Evolutionary conservation across 129 eudicot genomes (phyloP).

Genomic region (Daucus carota): DNA sequence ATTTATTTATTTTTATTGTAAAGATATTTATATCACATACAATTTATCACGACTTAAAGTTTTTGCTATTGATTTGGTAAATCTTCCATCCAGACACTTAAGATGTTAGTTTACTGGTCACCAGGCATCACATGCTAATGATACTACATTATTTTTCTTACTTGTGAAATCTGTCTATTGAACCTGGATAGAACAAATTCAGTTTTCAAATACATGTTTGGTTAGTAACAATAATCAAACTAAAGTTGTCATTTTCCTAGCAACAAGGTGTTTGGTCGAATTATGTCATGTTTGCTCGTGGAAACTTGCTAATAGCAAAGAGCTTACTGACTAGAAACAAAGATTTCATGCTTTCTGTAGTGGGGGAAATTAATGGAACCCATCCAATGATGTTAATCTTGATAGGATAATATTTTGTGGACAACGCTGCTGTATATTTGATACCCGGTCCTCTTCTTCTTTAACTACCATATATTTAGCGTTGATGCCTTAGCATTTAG

Average conservation of each 20-base stretch:
- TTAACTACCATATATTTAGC: not conserved
- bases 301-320: not conserved
- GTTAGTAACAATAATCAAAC: not conserved
- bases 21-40: not conserved
- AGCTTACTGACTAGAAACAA: not conserved
- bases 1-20: not conserved
- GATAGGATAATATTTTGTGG: not conserved
- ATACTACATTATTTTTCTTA: not conserved
- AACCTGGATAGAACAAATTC: not conserved
- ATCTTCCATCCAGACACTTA: not conserved
- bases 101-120: not conserved
- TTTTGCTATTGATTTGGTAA: not conserved
- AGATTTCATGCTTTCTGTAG: not conserved
- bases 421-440: not conserved
- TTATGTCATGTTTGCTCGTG: not conserved
- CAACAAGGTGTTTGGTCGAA: not conserved
- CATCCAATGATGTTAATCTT: not conserved
- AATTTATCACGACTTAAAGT: not conserved
- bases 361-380: not conserved
- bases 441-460: not conserved
- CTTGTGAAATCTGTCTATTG: not conserved
- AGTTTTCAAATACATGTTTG: not conserved
- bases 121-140: not conserved
- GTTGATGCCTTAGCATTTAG: not conserved
- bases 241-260: not conserved